These are phyloP conservation scores for Aspergillus versicolor DNA, from an alignment of 2,329 filamentous ascomycete genomes.

Conservation along the genomic window DNA sequence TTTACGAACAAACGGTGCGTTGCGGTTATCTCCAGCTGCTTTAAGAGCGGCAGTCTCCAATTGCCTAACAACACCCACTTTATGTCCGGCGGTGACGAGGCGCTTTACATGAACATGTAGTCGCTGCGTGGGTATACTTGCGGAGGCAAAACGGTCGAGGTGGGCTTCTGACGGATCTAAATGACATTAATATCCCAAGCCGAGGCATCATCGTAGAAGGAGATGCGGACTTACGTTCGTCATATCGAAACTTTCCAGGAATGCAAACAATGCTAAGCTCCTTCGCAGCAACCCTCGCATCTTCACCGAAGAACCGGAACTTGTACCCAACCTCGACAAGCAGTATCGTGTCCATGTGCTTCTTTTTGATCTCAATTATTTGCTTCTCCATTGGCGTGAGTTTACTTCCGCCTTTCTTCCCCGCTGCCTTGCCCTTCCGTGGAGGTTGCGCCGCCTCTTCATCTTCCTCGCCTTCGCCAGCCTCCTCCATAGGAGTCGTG, in stretches of 20 bases:
- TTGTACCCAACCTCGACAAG: slow-evolving; percentile 98
- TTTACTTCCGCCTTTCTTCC: slow-evolving; percentile 76
- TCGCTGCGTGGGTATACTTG: slow-evolving; percentile 90
- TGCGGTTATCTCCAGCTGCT: slow-evolving; percentile 90
- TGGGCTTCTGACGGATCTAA: slow-evolving; percentile 85
- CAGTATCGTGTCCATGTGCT: slow-evolving; percentile 83
- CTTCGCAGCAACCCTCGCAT: slow-evolving; percentile 84
- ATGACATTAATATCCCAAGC: slow-evolving; percentile 25
- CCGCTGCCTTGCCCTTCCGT: slow-evolving; percentile 47
- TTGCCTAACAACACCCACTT: slow-evolving; percentile 92
- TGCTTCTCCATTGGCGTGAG: slow-evolving; percentile 94
- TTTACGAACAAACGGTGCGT: slow-evolving; percentile 86
- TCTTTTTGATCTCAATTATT: slow-evolving; percentile 88
- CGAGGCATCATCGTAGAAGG: not conserved
- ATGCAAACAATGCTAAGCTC: slow-evolving; percentile 95
- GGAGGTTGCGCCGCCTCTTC: slow-evolving; percentile 48
- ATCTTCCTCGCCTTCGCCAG: slow-evolving; percentile 58
- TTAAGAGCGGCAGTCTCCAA: slow-evolving; percentile 94
- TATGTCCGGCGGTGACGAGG: slow-evolving; percentile 86
- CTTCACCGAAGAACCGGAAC: slow-evolving; percentile 94
- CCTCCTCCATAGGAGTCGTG: slow-evolving; percentile 55
- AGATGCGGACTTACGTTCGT: slow-evolving; percentile 65
- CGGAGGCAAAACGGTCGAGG: slow-evolving; percentile 86
- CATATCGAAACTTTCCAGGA: slow-evolving; percentile 89
- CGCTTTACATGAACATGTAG: slow-evolving; percentile 92